These are phyloP conservation scores for Lindgomyces ingoldianus DNA, from an alignment of 495 filamentous ascomycete species.

Conservation along the genomic window DNA sequence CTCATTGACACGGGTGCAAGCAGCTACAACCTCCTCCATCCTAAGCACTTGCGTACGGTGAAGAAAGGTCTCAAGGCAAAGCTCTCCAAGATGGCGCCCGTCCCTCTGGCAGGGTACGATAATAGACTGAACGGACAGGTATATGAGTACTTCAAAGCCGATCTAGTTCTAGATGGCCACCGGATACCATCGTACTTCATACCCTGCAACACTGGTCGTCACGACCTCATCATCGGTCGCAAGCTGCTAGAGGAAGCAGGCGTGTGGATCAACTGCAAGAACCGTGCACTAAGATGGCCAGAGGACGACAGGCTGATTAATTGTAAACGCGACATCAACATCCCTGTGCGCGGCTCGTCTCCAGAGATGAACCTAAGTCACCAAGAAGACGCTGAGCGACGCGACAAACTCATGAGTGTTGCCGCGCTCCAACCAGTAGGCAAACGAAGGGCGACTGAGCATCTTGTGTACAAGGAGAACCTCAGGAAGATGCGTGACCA, in stretches of 20 bases:
- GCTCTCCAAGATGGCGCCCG: background rate
- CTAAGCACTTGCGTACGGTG: background rate
- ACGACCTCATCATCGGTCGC: background rate
- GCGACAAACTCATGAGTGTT: background rate
- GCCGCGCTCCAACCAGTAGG: background rate
- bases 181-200: background rate
- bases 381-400: background rate
- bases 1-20: background rate
- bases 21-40: background rate
- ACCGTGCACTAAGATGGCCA: background rate
- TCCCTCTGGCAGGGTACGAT: background rate
- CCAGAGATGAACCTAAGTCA: background rate
- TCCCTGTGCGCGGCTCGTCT: background rate
- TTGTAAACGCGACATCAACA: background rate
- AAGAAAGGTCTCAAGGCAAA: background rate
- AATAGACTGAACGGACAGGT: background rate
- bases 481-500: constrained; percentile 25
- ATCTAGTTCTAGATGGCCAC: background rate
- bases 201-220: background rate
- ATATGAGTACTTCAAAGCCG: background rate
- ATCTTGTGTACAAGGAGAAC: background rate
- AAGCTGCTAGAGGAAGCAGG: background rate
- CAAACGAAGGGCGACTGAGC: constrained; percentile 21
- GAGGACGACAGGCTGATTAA: background rate
- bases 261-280: background rate